phyloP scores from a whole-genome alignment of 2,329 filamentous ascomycete genomes.

The Colletotrichum higginsianum region DNA sequence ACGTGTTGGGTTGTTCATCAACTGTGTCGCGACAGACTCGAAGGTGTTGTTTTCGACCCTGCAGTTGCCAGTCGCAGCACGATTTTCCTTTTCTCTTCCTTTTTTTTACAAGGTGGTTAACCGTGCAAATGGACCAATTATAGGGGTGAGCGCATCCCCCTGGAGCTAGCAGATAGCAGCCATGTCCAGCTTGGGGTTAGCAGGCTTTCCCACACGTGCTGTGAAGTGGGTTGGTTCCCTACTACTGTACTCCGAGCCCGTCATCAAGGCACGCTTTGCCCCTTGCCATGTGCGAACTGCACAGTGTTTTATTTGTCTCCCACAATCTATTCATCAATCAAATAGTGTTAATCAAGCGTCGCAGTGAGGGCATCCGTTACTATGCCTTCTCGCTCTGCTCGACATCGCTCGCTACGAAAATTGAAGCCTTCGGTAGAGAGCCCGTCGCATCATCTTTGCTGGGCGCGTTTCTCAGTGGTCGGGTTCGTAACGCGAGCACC shows the following conservation, averaged over 20 bases:
- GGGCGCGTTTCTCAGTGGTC: background rate
- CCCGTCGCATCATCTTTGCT: background rate
- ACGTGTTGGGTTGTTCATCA: too few species aligned
- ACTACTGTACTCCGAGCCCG: too few species aligned
- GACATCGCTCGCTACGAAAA: too few species aligned
- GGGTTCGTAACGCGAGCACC: background rate
- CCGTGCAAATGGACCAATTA: background rate
- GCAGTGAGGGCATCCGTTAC: too few species aligned
- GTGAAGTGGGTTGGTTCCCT: too few species aligned
- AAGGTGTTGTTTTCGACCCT: background rate
- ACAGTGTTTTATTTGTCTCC: too few species aligned
- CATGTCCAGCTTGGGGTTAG: slow-evolving; percentile 12
- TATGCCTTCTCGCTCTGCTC: too few species aligned
- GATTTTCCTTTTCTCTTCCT: background rate
- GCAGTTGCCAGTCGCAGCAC: background rate
- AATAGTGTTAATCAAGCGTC: too few species aligned
- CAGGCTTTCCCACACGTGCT: background rate
- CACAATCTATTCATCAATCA: too few species aligned
- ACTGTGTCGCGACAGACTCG: background rate
- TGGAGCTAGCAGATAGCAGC: background rate
- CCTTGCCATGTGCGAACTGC: too few species aligned
- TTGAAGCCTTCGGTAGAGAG: too few species aligned
- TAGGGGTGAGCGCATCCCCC: background rate
- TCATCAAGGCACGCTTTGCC: too few species aligned
- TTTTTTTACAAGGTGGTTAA: background rate